These are phyloP conservation scores for Phytophthora fragariae DNA, from an alignment of 352 stramenopile genomes.

Conservation along the genomic window DNA sequence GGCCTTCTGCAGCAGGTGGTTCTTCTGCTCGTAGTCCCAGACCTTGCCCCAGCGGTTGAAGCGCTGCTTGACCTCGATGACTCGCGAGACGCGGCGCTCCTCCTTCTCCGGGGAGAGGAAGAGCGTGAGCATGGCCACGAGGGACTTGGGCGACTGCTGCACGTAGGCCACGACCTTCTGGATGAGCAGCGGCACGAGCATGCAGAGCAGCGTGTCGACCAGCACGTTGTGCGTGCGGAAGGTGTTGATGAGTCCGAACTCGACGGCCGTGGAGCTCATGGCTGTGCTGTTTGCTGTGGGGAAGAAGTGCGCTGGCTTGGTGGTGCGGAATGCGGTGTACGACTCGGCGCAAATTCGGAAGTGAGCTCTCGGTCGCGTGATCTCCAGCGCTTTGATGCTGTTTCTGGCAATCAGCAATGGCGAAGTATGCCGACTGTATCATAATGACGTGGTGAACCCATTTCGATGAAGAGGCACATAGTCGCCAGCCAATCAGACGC, in stretches of 20 bases:
- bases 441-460: slow-evolving; percentile 30
- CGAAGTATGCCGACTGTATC: neutral
- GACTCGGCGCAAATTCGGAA: slow-evolving; percentile 26
- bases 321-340: neutral
- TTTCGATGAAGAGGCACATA: slow-evolving; percentile 12
- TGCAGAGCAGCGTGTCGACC: slow-evolving; percentile 65
- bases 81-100: slow-evolving; percentile 35
- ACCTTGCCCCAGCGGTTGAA: slow-evolving; percentile 50
- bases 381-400: neutral
- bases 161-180: slow-evolving; percentile 46
- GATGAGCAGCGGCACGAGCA: slow-evolving; percentile 62
- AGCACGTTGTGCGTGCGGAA: slow-evolving; percentile 59
- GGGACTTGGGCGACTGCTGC: slow-evolving; percentile 15
- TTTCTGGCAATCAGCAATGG: neutral
- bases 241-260: slow-evolving; percentile 63
- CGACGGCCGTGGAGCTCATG: slow-evolving; percentile 55
- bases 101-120: slow-evolving; percentile 26
- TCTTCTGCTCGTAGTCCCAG: slow-evolving; percentile 53
- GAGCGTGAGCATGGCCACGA: slow-evolving; percentile 28
- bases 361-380: slow-evolving; percentile 10
- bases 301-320: neutral
- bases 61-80: slow-evolving; percentile 50
- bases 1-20: slow-evolving; percentile 63
- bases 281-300: neutral
- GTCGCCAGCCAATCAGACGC: slow-evolving; percentile 6